Base-by-base conservation (phyloP, 2,329 filamentous ascomycete genomes). In the Fusarium nisikadoi region DNA sequence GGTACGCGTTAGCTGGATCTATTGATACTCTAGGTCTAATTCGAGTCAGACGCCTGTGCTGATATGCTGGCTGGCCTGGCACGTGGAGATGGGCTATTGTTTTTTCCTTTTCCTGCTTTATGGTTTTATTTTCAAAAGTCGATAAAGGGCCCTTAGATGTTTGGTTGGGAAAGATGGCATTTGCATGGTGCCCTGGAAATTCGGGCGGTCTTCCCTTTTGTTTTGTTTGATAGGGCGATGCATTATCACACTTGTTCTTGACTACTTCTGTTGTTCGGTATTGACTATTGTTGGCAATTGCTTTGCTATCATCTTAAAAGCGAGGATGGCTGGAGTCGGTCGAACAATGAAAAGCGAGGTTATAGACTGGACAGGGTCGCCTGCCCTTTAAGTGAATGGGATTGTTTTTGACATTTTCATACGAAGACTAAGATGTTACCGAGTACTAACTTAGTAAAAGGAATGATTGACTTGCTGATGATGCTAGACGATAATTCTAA, bases 341-440 rank as follows among this genome's bases (percentile, higher is more conserved):
- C 41, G 53, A 72, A 66, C n/a, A 65, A 60, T 58, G 59, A 72
- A 74, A 75, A 72, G 62, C 42, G 49, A 73, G 65, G 65, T 68
- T 57, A 69, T 75, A 75, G 74, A 76, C 61, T 68, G 57, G 65
- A 70, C 52, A 65, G 68, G 50, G 31, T 65, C 29, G 60, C 47
- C 33, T 74, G 61, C 55, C 54, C 45, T 46, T 46, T 31, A 50
- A 60, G 38, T 43, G 58, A 64, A 47, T 39, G 19, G 46, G 36
- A 50, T 23, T 43, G 17, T 36, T 35, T 50, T 25, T 62, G 17
- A 16, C 64, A 45, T 53, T 61, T 55, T 45, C 62, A 56, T 59
- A 68, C 53, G 13, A 27, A 52, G 49, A 41, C 66, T 67, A 68
- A 77, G 65, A 76, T 61, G 38, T 25, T 42, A 33, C 8, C 19